Base-by-base conservation (phyloP, 208 protist genomes). In the Acanthamoeba culbertsoni region DNA sequence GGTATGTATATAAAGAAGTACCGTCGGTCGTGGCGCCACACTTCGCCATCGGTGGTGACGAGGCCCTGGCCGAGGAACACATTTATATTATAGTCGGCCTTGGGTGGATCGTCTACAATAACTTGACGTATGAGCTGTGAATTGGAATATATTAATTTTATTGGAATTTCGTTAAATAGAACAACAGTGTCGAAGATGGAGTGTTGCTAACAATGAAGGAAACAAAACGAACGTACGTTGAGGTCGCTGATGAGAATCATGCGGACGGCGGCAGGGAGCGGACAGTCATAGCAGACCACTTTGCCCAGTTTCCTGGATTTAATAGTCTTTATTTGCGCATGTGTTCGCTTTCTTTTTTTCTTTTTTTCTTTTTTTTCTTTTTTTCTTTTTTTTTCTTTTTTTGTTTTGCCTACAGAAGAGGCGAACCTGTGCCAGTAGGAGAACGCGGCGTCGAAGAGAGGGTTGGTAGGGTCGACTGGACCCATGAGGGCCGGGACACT, bases 11-110 rank as follows among this genome's bases (percentile, higher is more conserved):
- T 7, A 33, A 42, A 37, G n/a, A 28, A 8, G 12, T 73, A 92
- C 88, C 63, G 73, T 5, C 88, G 35, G 45, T 92, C 88, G 65
- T 92, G 88, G n/a, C 48, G 57, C 88, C 88, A 92, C 26, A 92
- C 23, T 6, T 71, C 88, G 62, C 59, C 31, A 16, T 2, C 16
- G 14, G 88, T 37, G 62, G 28, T 92, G 14, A 92, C 88, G 16
- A 92, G 40, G 62, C 88, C 88, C 46, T 92, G 88, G 37, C 88
- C 62, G 0, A 92, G 63, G 31, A 92, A 77, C 2, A 53, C 31
- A 10, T 92, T 77, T 28, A 92, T 79, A 42, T 62, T 92, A 45
- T 92, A 92, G 8, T 92, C 88, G 35, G 55, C 57, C 65, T 92
- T 92, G 40, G 88, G 88, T 31, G 88, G 88, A 45, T 92, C 88